Conservation (phyloP, 1,139 yeast species). For the Yamadazyma songkhlaensis region DNA sequence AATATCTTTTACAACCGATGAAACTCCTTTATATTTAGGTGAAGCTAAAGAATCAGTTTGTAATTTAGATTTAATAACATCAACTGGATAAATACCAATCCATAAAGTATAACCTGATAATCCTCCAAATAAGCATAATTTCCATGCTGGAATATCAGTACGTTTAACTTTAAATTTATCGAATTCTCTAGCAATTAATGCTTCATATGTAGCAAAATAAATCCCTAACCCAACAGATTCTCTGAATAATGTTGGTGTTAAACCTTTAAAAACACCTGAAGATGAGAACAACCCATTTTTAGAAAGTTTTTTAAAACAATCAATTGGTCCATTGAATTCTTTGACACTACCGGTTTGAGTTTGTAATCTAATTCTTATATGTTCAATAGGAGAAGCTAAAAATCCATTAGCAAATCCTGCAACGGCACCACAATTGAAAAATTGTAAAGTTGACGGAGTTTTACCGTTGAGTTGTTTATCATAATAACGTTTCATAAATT, state of each 20-base stretch:
- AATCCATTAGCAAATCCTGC: constrained; percentile 90
- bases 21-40: constrained; percentile 48
- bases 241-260: constrained; percentile 75
- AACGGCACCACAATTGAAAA: constrained; percentile 76
- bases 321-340: constrained; percentile 72
- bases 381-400: constrained; percentile 89
- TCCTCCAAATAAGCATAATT: constrained; percentile 79
- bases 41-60: constrained; percentile 71
- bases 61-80: constrained; percentile 78
- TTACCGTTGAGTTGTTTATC: constrained; percentile 38
- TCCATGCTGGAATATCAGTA: constrained; percentile 67
- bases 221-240: constrained; percentile 88
- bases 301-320: constrained; percentile 61
- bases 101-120: constrained; percentile 84
- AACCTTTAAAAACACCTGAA: constrained; percentile 69
- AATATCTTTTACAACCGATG: constrained; percentile 55
- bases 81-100: constrained; percentile 79
- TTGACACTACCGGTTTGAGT: constrained; percentile 60
- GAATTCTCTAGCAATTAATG: constrained; percentile 67
- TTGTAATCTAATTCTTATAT: constrained; percentile 85
- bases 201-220: constrained; percentile 87
- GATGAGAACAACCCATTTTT: constrained; percentile 43
- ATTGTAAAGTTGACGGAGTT: constrained; percentile 52
- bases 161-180: constrained; percentile 22
- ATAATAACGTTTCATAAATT: constrained; percentile 82